phyloP scores from a whole-genome alignment of 306 rosid genomes.

The Senna tora region DNA sequence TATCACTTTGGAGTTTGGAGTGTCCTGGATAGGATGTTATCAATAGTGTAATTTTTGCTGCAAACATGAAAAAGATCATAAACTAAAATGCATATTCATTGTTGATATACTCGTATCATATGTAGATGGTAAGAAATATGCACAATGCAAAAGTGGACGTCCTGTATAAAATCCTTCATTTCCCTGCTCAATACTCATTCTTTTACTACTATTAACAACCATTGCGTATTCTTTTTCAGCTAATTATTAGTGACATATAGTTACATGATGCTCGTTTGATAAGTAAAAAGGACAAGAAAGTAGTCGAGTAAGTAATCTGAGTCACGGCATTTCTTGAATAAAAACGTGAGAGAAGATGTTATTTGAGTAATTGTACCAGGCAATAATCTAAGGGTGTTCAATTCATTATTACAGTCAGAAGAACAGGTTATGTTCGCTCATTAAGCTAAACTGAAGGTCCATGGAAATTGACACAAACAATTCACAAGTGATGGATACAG shows the following conservation, averaged over 20 bases:
- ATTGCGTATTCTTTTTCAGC: background rate
- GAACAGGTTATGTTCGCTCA: too few species aligned
- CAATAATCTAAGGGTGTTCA: too few species aligned
- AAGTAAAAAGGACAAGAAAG: background rate
- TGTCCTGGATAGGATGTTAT: conserved; percentile 25
- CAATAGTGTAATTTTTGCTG: conserved; percentile 21
- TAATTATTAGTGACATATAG: background rate
- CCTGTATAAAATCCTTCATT: too few species aligned
- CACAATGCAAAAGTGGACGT: too few species aligned
- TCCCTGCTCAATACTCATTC: too few species aligned
- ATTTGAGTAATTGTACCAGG: too few species aligned
- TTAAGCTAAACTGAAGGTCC: too few species aligned
- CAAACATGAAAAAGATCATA: conserved; percentile 26
- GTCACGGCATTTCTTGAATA: background rate
- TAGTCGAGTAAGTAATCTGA: background rate
- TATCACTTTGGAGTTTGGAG: conserved; percentile 39
- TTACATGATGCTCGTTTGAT: background rate
- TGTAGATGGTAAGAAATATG: background rate
- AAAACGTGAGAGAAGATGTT: too few species aligned
- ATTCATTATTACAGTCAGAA: too few species aligned
- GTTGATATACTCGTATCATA: background rate
- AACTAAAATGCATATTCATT: conserved; percentile 11
- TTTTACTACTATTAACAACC: background rate
- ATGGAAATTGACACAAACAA: too few species aligned
- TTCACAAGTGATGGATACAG: background rate